Percentiles rank a stretch among this genome's conserved stretches.
Conservation (phyloP, 768 basidiomycete genomes). For the Dioszegia aurantiaca region DNA sequence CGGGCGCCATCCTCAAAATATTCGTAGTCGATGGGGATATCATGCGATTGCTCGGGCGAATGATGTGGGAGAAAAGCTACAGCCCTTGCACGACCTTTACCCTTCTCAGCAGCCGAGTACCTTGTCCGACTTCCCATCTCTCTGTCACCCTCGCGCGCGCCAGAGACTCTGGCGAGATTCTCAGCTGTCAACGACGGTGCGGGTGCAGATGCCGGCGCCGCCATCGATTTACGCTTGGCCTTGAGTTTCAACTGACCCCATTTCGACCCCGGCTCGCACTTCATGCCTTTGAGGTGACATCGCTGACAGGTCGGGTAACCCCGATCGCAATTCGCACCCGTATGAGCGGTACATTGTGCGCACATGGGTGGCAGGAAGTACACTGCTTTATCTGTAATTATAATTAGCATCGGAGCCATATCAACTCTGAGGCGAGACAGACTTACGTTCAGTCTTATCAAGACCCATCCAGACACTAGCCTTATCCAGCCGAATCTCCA, state of each 20-base stretch:
- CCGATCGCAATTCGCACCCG: constrained; percentile 28
- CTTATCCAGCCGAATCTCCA: constrained; percentile 32
- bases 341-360: constrained; percentile 22
- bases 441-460: constrained; percentile 25
- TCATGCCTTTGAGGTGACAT: constrained; percentile 13
- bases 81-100: constrained; percentile 5
- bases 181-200: no score
- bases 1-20: no score
- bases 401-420: background rate
- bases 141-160: no score
- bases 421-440: background rate
- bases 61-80: no score
- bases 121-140: background rate
- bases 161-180: no score
- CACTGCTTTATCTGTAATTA: constrained; percentile 22
- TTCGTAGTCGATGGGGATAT: no score
- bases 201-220: no score
- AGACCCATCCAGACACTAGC: constrained; percentile 37
- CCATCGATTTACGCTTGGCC: constrained; percentile 16
- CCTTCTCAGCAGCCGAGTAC: background rate
- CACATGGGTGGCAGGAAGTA: constrained; percentile 41
- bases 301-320: constrained; percentile 32
- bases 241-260: constrained; percentile 25
- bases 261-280: constrained; percentile 11
- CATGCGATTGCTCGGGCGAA: no score